Conservation (phyloP, 2,329 filamentous ascomycete genomes). For the Waltergamsia citrina region DNA sequence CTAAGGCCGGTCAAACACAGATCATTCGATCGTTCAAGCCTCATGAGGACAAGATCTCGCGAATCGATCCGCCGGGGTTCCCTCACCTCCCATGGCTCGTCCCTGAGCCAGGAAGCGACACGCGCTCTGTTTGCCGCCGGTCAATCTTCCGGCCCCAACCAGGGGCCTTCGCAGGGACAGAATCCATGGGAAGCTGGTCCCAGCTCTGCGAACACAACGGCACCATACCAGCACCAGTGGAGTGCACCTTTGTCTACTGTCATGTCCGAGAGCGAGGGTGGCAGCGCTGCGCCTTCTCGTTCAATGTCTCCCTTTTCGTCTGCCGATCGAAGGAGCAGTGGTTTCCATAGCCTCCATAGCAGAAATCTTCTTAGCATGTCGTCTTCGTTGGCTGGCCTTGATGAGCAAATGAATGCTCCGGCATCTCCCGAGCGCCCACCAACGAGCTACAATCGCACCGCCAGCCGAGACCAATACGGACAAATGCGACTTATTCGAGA, state of each 20-base stretch:
- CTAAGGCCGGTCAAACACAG: slow-evolving; percentile 36
- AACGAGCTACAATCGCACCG: slow-evolving; percentile 29
- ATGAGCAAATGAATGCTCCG: slow-evolving; percentile 23
- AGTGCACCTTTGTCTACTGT: slow-evolving; percentile 56
- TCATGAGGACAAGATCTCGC: slow-evolving; percentile 39
- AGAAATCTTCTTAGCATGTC: slow-evolving; percentile 48
- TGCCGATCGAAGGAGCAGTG: slow-evolving; percentile 36
- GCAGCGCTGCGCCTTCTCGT: slow-evolving; percentile 38
- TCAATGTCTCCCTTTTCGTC: slow-evolving; percentile 33
- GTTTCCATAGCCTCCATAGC: slow-evolving; percentile 39
- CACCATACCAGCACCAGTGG: slow-evolving; percentile 45
- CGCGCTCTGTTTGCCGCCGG: slow-evolving; percentile 17
- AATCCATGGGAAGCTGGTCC: neutral
- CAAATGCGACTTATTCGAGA: slow-evolving; percentile 40
- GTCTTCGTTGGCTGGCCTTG: slow-evolving; percentile 37
- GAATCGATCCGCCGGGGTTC: slow-evolving; percentile 45
- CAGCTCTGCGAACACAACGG: neutral
- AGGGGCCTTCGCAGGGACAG: slow-evolving; percentile 2
- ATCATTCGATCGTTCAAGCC: slow-evolving; percentile 38
- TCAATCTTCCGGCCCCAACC: neutral
- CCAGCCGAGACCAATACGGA: slow-evolving; percentile 22
- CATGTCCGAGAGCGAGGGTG: slow-evolving; percentile 49
- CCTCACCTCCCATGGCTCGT: slow-evolving; percentile 44
- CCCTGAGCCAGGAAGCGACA: slow-evolving; percentile 38
- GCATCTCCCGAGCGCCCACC: slow-evolving; percentile 41